These are phyloP conservation scores for Morella rubra DNA, from an alignment of 306 rosid species.

Conservation along the genomic window DNA sequence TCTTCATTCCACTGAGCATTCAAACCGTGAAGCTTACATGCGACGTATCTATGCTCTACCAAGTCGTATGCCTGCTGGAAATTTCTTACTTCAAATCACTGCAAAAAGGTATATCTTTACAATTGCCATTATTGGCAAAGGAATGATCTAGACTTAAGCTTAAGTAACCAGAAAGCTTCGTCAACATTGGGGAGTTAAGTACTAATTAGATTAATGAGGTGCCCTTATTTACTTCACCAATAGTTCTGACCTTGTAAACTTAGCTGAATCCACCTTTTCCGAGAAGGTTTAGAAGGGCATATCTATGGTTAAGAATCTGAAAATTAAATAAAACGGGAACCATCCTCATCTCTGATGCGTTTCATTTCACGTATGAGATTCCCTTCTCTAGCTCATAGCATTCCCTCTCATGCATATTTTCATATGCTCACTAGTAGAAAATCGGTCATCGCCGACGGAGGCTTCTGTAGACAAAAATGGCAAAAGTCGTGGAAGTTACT, in stretches of 20 bases:
- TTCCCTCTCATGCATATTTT: constrained; percentile 91
- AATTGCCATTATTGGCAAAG: constrained; percentile 79
- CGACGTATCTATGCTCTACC: constrained; percentile 97
- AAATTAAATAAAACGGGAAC: constrained; percentile 98
- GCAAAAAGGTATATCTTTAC: constrained; percentile 88
- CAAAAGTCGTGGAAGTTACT: too few species aligned
- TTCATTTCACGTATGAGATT: constrained; percentile 98
- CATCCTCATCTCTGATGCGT: constrained; percentile 99
- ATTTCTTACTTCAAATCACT: constrained; percentile 97
- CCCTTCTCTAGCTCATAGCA: constrained; percentile 93
- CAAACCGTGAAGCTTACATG: constrained; percentile 98
- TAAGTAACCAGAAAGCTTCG: constrained; percentile 24
- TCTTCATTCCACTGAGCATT: constrained; percentile 99
- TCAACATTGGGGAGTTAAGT: constrained; percentile 3
- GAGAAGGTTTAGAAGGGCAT: constrained; percentile 93
- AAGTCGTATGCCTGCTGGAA: constrained; percentile 99
- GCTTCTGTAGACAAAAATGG: too few species aligned
- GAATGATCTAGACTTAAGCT: constrained; percentile 35
- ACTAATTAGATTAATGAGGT: constrained; percentile 15
- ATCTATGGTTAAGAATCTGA: constrained; percentile 90
- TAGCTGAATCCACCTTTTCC: constrained; percentile 99
- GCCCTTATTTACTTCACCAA: constrained; percentile 16
- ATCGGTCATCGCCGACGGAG: too few species aligned
- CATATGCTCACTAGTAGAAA: too few species aligned
- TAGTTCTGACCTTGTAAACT: constrained; percentile 92